Base-by-base conservation (phyloP, 2,329 filamentous ascomycete species). In the Sporothrix mexicana region DNA sequence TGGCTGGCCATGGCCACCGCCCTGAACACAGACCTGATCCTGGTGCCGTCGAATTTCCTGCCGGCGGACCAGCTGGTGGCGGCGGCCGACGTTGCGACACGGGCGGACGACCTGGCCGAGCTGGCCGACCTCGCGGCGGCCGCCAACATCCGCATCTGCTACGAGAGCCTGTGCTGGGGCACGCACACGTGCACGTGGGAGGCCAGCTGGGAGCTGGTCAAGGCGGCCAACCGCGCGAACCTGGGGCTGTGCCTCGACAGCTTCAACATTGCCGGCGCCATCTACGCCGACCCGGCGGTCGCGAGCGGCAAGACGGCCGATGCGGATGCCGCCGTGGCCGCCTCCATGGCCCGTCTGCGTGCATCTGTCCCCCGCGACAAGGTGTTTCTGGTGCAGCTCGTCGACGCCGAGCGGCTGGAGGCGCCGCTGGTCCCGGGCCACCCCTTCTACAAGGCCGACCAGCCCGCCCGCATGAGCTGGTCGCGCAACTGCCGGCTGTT, bases 171-270 rank as follows among this genome's bases (percentile, higher is more conserved):
- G 1, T 85, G 83, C 73, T 92, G 88, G 86, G 87, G 87, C 1
- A 90, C 88, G 0, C 84, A 86, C 74, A 79, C 87, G 73, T 83
- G 89, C 77, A 87, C 83, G 1, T 91, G 89, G 90, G 88, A 90
- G 76, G 79, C 82, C 17, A 83, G 82, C 55, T 91, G 87, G 85
- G 83, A 85, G 1, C 81, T 90, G 6, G 86, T 91, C 0, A 76
- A 83, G 73, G 78, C 77, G 2, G 88, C 90, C 30, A 83, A 89
- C 76, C 78, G 88, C 8, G 77, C 83, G 0, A 91, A 91, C 76
- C 89, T 91, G 74, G 88, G 88, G 0, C 80, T 90, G 49, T 90
- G 88, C 77, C 80, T 91, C n/a, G 88, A 91, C 77, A 89, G 86
- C 0, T 91, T 89, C 80, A 90, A 91, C 78, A 88, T 91, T 70